Evolutionary conservation across 441 rosid genomes (phyloP).

Genomic region (Brassica hybrid): DNA sequence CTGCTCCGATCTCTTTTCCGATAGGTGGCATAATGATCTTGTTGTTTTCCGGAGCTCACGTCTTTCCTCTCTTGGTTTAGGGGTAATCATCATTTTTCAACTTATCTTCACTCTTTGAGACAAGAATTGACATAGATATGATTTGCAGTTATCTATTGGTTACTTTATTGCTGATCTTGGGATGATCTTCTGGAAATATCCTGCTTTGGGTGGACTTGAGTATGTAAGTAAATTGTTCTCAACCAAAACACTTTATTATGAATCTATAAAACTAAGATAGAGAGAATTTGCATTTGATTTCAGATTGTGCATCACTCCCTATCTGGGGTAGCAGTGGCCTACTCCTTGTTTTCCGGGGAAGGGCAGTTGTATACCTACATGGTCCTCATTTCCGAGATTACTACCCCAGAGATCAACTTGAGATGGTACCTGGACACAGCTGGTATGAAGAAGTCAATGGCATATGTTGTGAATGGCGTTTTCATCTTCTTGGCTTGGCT

Average conservation of each 20-base stretch:
- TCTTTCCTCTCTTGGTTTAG: slow-evolving; percentile 46
- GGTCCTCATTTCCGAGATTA: slow-evolving; percentile 72
- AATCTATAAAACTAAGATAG: slow-evolving; percentile 7
- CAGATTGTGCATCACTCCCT: slow-evolving; percentile 68
- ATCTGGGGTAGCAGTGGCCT: slow-evolving; percentile 64
- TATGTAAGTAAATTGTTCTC: slow-evolving; percentile 56
- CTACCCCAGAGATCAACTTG: slow-evolving; percentile 69
- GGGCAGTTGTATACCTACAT: slow-evolving; percentile 74
- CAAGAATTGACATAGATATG: slow-evolving; percentile 20
- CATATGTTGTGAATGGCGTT: slow-evolving; percentile 66
- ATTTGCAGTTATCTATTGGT: slow-evolving; percentile 68
- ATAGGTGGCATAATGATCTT: slow-evolving; percentile 50
- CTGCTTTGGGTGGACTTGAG: slow-evolving; percentile 75
- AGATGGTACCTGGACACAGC: slow-evolving; percentile 73
- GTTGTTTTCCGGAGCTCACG: slow-evolving; percentile 57
- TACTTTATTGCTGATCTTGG: slow-evolving; percentile 72
- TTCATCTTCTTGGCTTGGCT: slow-evolving; percentile 70
- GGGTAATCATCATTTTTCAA: slow-evolving; percentile 34
- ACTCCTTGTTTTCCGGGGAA: slow-evolving; percentile 78
- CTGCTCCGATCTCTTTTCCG: slow-evolving; percentile 70
- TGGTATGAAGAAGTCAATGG: slow-evolving; percentile 68
- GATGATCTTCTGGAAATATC: slow-evolving; percentile 74
- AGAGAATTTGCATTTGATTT: slow-evolving; percentile 31
- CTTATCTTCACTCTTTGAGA: slow-evolving; percentile 10
- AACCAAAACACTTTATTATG: slow-evolving; percentile 7